phyloP scores from a whole-genome alignment of 148 eudicot species.

The Mesembryanthemum crystallinum region DNA sequence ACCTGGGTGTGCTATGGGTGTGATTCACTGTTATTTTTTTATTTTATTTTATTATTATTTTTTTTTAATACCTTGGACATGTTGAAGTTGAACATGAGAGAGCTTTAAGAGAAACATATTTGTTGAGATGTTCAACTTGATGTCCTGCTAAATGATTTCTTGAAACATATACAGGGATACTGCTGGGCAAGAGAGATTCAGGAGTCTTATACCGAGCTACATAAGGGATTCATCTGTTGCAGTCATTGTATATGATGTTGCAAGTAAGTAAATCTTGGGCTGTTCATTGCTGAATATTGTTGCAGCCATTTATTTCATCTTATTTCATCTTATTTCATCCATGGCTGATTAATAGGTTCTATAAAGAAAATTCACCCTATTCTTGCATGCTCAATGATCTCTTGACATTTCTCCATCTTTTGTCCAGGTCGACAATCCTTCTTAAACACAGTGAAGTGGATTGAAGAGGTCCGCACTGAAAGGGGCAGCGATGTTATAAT shows the following conservation, averaged over 20 bases:
- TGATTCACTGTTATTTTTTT: not conserved
- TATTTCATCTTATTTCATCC: not conserved
- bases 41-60: no score
- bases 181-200: conserved; percentile 62
- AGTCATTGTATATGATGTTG: conserved; percentile 59
- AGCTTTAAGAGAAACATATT: not conserved
- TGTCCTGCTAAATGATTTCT: not conserved
- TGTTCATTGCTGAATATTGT: not conserved
- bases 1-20: no score
- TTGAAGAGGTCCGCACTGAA: conserved; percentile 65
- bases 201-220: conserved; percentile 60
- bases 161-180: conserved; percentile 44
- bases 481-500: conserved; percentile 65
- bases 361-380: no score
- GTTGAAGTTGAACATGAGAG: conserved; percentile 8
- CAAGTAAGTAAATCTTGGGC: conserved; percentile 35
- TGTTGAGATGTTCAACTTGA: not conserved
- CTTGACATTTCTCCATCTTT: conserved; percentile 7
- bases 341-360: not conserved
- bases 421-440: conserved; percentile 52
- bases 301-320: not conserved
- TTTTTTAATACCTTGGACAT: no score
- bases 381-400: not conserved
- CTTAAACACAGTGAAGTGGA: conserved; percentile 57
- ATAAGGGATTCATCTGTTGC: conserved; percentile 67